Conservation (phyloP, 305 asterid species). For the Coffea humblotiana region DNA sequence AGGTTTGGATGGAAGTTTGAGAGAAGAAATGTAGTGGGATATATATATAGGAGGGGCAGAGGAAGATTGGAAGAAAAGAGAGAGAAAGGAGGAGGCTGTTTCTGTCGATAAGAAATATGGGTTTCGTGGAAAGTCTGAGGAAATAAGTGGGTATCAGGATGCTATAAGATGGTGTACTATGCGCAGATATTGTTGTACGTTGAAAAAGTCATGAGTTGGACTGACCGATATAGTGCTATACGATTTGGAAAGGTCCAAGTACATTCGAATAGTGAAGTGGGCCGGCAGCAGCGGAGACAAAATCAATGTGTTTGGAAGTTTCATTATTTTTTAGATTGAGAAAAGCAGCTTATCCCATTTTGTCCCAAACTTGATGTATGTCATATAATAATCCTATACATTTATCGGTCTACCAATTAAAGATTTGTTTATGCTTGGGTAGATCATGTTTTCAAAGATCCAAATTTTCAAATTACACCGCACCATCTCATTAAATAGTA, state of each 20-base stretch:
- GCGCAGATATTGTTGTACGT: not conserved
- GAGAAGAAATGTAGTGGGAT: not conserved
- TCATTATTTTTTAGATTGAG: not conserved
- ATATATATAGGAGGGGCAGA: not conserved
- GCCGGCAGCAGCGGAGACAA: not conserved
- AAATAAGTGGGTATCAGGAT: not conserved
- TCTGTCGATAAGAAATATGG: slow-evolving; percentile 3
- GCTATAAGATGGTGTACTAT: not conserved
- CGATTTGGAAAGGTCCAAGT: not conserved
- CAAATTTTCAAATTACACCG: too few relatives aligned
- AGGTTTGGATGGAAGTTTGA: not conserved
- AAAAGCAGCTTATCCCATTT: too few relatives aligned
- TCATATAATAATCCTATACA: too few relatives aligned
- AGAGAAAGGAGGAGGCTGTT: slow-evolving; percentile 36
- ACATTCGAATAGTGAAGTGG: not conserved
- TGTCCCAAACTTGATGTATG: too few relatives aligned
- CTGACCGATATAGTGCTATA: not conserved
- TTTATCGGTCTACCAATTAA: too few relatives aligned
- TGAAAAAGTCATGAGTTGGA: not conserved
- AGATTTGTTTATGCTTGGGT: too few relatives aligned
- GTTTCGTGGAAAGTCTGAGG: slow-evolving; percentile 14
- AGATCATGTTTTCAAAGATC: too few relatives aligned
- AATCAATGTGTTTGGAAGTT: not conserved
- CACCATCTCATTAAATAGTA: too few relatives aligned
- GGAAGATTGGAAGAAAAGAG: slow-evolving; percentile 43